Percentiles rank a stretch among this genome's conserved stretches.
Evolutionary conservation across 2,329 filamentous ascomycete species (phyloP).

Genomic region (Dendryphion nanum): DNA sequence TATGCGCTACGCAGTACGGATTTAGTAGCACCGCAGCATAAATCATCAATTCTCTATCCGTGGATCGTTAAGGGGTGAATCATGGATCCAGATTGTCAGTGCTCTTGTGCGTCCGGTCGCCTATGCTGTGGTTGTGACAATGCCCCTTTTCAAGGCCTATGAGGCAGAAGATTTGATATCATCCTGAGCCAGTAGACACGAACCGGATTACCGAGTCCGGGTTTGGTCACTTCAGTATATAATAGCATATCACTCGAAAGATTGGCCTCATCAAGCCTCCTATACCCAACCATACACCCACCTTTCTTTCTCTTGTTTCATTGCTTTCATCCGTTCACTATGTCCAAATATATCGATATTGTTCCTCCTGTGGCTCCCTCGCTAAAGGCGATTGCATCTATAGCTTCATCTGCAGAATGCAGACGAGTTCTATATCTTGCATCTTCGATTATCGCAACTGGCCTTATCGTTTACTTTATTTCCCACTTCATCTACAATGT

Average conservation of each 20-base stretch:
- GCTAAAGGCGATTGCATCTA: background rate
- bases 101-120: too few relatives aligned
- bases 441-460: conserved; percentile 1
- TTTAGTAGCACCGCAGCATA: too few relatives aligned
- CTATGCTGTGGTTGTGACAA: too few relatives aligned
- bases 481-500: conserved; percentile 8
- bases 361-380: background rate
- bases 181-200: too few relatives aligned
- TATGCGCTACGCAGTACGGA: too few relatives aligned
- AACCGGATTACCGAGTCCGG: too few relatives aligned
- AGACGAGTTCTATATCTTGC: background rate
- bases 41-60: too few relatives aligned
- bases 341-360: conserved; percentile 1
- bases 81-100: too few relatives aligned
- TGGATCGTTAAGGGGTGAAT: too few relatives aligned
- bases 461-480: conserved; percentile 3
- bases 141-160: too few relatives aligned
- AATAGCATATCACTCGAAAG: background rate
- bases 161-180: too few relatives aligned
- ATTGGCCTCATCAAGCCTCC: background rate
- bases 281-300: background rate
- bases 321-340: background rate
- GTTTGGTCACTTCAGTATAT: too few relatives aligned
- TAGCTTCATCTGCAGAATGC: background rate
- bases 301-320: background rate